Conservation (phyloP, 352 stramenopile genomes). For the Plasmopara muralis region DNA sequence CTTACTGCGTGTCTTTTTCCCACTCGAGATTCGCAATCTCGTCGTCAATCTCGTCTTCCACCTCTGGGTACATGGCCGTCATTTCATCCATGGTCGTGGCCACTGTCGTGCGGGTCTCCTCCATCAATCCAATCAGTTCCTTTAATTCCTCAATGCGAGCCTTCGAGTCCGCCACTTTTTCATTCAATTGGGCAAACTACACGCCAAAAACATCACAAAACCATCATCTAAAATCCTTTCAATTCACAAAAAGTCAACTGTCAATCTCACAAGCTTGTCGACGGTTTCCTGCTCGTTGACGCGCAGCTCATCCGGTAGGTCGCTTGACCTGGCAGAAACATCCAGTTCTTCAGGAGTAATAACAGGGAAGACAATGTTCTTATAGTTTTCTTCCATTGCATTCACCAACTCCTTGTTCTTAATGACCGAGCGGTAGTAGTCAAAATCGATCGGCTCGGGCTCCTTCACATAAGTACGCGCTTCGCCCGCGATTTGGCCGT, state of each 20-base stretch:
- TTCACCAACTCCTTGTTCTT: slow-evolving; percentile 87
- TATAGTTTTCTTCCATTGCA: slow-evolving; percentile 81
- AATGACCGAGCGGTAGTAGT: slow-evolving; percentile 79
- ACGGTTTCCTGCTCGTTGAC: slow-evolving; percentile 78
- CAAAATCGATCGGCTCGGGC: slow-evolving; percentile 80
- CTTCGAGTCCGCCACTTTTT: slow-evolving; percentile 81
- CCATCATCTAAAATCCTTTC: slow-evolving; percentile 1
- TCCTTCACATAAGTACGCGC: slow-evolving; percentile 66
- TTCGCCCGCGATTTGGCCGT: slow-evolving; percentile 73
- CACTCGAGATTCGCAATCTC: slow-evolving; percentile 87
- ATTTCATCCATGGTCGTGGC: slow-evolving; percentile 83
- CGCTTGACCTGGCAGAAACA: slow-evolving; percentile 32
- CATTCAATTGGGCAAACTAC: slow-evolving; percentile 67
- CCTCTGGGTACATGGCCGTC: slow-evolving; percentile 80
- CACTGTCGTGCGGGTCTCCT: slow-evolving; percentile 79
- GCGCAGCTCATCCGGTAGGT: slow-evolving; percentile 46
- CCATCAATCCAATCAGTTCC: slow-evolving; percentile 74
- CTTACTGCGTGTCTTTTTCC: slow-evolving; percentile 86
- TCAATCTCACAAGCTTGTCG: slow-evolving; percentile 49
- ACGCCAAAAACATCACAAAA: neutral
- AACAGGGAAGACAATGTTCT: slow-evolving; percentile 73
- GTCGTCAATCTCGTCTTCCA: slow-evolving; percentile 81
- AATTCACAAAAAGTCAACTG: neutral
- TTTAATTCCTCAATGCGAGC: slow-evolving; percentile 81
- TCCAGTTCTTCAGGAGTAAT: slow-evolving; percentile 75